phyloP scores from a whole-genome alignment of 2,329 filamentous ascomycete species.

The Pestalotiopsis sp. region DNA sequence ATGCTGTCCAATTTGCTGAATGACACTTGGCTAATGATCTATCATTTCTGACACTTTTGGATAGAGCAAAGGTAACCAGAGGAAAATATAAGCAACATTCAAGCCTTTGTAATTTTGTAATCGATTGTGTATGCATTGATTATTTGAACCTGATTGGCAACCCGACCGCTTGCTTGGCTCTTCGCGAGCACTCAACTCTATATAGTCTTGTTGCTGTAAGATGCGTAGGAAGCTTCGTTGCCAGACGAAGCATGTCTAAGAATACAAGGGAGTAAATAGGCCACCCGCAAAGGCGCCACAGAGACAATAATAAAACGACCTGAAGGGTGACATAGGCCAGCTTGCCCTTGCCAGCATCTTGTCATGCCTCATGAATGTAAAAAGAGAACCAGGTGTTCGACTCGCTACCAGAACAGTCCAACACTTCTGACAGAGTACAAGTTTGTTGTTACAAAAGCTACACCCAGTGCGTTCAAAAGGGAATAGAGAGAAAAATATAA shows the following conservation, averaged over 20 bases:
- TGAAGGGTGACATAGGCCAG: constrained; percentile 19
- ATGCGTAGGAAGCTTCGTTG: constrained; percentile 15
- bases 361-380: constrained; percentile 10
- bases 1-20: too few relatives aligned
- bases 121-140: neutral
- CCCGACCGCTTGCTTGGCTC: constrained; percentile 3
- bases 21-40: too few relatives aligned
- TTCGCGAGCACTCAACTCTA: constrained; percentile 9
- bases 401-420: constrained; percentile 24
- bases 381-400: constrained; percentile 21
- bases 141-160: neutral
- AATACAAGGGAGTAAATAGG: constrained; percentile 5
- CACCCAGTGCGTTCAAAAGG: neutral
- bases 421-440: constrained; percentile 5
- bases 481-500: constrained; percentile 12
- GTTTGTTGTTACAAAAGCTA: constrained; percentile 7
- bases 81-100: neutral
- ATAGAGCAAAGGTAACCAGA: neutral
- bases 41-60: too few relatives aligned
- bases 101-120: neutral
- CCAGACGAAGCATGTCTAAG: constrained; percentile 20
- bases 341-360: constrained; percentile 17
- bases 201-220: neutral
- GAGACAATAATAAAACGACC: constrained; percentile 9
- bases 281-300: neutral